Percentiles rank a stretch among this genome's conserved stretches.
Conservation (phyloP, 768 basidiomycete genomes). For the Rubroboletus satanas region DNA sequence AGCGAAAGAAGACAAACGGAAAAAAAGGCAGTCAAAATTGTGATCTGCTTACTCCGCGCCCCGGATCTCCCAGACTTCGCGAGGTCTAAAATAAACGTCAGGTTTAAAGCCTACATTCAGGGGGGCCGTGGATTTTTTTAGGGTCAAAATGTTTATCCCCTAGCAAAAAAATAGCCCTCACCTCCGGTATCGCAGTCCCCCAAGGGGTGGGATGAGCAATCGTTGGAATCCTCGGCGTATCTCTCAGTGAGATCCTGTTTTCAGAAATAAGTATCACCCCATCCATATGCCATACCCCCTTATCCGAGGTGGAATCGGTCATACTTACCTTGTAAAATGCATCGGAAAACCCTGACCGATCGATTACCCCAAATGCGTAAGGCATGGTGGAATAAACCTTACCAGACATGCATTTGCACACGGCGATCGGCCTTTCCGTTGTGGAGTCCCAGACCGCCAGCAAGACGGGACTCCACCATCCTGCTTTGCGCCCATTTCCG, state of each 20-base stretch:
- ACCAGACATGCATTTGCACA: constrained; percentile 92
- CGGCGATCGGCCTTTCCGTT: constrained; percentile 60
- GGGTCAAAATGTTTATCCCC: background rate
- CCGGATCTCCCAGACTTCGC: constrained; percentile 87
- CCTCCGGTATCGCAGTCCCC: constrained; percentile 69
- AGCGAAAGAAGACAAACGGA: background rate
- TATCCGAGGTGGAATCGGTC: background rate
- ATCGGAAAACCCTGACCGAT: constrained; percentile 71
- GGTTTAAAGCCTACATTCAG: constrained; percentile 50
- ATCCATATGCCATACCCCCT: background rate
- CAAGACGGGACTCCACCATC: constrained; percentile 91
- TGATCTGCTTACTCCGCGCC: constrained; percentile 56
- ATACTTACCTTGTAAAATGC: constrained; percentile 63
- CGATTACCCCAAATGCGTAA: background rate
- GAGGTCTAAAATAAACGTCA: constrained; percentile 65
- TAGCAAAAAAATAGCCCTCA: constrained; percentile 25
- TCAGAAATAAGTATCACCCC: constrained; percentile 9
- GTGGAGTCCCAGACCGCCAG: constrained; percentile 70
- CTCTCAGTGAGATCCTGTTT: constrained; percentile 56
- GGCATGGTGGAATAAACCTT: constrained; percentile 16
- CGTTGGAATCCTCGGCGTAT: constrained; percentile 55
- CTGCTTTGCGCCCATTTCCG: constrained; percentile 83
- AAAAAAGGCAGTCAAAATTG: background rate
- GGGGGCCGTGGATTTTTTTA: background rate
- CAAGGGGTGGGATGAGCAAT: constrained; percentile 47